Evolutionary conservation across 139 green algal species (phyloP).

Genomic region (Pseudopediastrum boryanum): DNA sequence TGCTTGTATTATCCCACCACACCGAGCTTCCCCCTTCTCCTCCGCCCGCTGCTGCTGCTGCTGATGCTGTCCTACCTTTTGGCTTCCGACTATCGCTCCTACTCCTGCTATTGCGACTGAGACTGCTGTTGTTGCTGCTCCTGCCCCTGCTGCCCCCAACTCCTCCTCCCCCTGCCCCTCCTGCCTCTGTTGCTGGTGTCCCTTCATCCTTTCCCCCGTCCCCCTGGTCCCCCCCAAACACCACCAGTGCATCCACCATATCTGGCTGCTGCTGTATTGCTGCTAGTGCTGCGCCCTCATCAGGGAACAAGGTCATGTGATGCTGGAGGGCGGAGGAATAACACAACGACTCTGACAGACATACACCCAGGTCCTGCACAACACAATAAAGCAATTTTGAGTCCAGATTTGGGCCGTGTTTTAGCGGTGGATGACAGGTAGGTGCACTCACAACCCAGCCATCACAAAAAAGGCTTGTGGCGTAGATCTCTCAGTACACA

Average conservation of each 20-base stretch:
- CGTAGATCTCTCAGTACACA: too few species aligned
- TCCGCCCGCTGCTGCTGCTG: neutral
- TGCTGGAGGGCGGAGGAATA: constrained; percentile 47
- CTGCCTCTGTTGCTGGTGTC: neutral
- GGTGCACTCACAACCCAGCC: too few species aligned
- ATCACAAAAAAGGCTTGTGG: too few species aligned
- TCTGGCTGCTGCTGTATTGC: constrained; percentile 24
- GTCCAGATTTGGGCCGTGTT: too few species aligned
- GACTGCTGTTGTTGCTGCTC: neutral
- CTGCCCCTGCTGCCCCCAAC: neutral
- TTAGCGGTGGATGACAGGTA: too few species aligned
- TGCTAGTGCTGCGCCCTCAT: constrained; percentile 28
- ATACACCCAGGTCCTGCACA: constrained; percentile 39
- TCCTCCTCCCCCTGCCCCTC: neutral
- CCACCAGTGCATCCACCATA: constrained; percentile 55
- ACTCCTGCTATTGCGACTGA: neutral
- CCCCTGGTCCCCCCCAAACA: constrained; percentile 34
- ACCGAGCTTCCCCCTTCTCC: too few species aligned
- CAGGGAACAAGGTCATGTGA: constrained; percentile 28
- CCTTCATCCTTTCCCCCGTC: neutral
- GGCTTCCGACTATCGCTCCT: neutral
- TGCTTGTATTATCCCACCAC: too few species aligned
- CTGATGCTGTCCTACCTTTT: neutral
- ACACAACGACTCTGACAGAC: constrained; percentile 55
- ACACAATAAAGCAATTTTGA: too few species aligned